Evolutionary conservation across 2,329 filamentous ascomycete species (phyloP).

Genomic region (Trichophyton equinum): DNA sequence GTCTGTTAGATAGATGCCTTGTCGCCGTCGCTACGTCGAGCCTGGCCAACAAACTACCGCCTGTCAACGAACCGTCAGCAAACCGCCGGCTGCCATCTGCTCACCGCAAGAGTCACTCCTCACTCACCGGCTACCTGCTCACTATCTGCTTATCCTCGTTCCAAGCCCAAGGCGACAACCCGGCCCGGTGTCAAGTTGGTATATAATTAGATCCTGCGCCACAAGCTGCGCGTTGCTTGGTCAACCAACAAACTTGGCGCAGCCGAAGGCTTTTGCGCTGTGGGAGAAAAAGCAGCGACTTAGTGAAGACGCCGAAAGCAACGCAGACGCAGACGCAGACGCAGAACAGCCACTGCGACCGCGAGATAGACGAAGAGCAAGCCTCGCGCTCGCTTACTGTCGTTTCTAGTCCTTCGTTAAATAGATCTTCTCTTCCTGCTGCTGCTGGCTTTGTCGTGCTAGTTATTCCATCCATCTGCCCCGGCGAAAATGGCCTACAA

Average conservation of each 20-base stretch:
- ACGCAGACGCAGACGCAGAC: not conserved
- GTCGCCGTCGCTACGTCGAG: no score
- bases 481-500: slow-evolving; percentile 4
- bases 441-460: not conserved
- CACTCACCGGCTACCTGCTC: no score
- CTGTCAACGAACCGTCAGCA: no score
- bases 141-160: not conserved
- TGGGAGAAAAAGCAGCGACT: no score
- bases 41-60: no score
- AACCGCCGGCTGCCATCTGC: no score
- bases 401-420: not conserved
- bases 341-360: not conserved
- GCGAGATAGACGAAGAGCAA: not conserved
- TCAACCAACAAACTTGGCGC: not conserved
- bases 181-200: not conserved
- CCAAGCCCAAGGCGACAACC: not conserved
- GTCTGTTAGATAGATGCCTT: no score
- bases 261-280: not conserved
- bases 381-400: not conserved
- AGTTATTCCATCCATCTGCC: not conserved
- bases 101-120: no score
- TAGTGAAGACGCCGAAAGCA: not conserved
- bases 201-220: not conserved
- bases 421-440: not conserved
- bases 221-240: not conserved